Conservation (phyloP, 2,329 filamentous ascomycete species). For the Lasiodiplodia hormozganensis region DNA sequence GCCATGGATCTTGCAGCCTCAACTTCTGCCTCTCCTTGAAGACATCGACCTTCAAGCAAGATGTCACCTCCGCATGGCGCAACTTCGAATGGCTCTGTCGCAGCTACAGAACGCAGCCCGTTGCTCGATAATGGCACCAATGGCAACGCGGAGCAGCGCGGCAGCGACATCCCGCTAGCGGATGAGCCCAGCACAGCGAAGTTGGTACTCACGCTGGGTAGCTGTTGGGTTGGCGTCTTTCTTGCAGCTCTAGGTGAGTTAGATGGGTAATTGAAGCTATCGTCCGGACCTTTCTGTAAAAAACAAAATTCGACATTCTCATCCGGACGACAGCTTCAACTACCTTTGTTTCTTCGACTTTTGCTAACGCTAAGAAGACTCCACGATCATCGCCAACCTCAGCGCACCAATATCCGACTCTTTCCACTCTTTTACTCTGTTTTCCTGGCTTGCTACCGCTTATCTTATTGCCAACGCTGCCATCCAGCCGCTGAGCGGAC, state of each 20-base stretch:
- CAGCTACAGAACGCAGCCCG: constrained; percentile 27
- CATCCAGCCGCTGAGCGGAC: constrained; percentile 82
- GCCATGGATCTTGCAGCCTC: background rate
- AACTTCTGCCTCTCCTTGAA: background rate
- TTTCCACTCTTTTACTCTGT: constrained; percentile 79
- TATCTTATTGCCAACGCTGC: constrained; percentile 90
- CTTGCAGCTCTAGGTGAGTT: constrained; percentile 60
- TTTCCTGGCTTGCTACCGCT: constrained; percentile 87
- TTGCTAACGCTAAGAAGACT: constrained; percentile 57
- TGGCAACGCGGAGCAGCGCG: constrained; percentile 13
- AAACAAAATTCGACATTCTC: no score
- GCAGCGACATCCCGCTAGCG: constrained; percentile 7
- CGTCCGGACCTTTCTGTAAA: no score
- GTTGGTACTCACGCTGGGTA: constrained; percentile 56
- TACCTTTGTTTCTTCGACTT: constrained; percentile 7
- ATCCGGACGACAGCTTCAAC: no score
- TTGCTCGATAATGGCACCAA: constrained; percentile 17
- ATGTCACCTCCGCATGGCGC: background rate
- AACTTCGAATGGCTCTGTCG: background rate
- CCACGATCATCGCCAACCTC: constrained; percentile 84
- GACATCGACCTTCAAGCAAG: background rate
- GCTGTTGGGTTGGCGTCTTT: constrained; percentile 62
- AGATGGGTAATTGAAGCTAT: no score
- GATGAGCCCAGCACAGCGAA: constrained; percentile 56
- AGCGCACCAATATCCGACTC: constrained; percentile 82